Evolutionary conservation across 768 basidiomycete species (phyloP).

Genomic region (Daedaleopsis sinensis): DNA sequence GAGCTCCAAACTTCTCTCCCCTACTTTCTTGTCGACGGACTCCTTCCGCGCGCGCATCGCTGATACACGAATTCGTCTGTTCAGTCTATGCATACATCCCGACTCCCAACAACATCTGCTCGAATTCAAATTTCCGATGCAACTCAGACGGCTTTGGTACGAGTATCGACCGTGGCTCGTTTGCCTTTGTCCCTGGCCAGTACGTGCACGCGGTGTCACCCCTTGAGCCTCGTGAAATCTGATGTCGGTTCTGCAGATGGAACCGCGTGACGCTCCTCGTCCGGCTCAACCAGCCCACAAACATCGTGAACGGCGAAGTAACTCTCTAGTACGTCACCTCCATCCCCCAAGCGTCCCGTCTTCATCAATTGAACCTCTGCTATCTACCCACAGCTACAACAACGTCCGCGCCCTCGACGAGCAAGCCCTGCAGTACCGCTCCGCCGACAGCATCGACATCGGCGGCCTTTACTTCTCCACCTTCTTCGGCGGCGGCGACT

Average conservation of each 20-base stretch:
- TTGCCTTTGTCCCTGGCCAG: conserved; percentile 62
- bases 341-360: neutral
- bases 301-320: conserved; percentile 75
- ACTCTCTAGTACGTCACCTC: conserved; percentile 57
- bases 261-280: conserved; percentile 72
- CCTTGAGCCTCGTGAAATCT: neutral
- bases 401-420: conserved; percentile 64
- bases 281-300: conserved; percentile 71
- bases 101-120: conserved; percentile 60
- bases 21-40: no score
- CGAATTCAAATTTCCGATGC: conserved; percentile 57
- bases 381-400: conserved; percentile 64
- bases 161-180: conserved; percentile 70
- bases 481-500: conserved; percentile 81
- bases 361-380: neutral
- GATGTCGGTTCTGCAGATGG: conserved; percentile 49
- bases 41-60: no score
- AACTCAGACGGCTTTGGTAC: conserved; percentile 73
- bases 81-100: conserved; percentile 85
- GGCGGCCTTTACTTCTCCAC: conserved; percentile 85
- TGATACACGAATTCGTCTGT: neutral
- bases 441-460: conserved; percentile 49
- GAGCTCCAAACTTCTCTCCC: neutral
- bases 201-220: conserved; percentile 41
- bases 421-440: conserved; percentile 65